phyloP scores from a whole-genome alignment of 2,329 filamentous ascomycete species.

The Colletotrichum eleusines region DNA sequence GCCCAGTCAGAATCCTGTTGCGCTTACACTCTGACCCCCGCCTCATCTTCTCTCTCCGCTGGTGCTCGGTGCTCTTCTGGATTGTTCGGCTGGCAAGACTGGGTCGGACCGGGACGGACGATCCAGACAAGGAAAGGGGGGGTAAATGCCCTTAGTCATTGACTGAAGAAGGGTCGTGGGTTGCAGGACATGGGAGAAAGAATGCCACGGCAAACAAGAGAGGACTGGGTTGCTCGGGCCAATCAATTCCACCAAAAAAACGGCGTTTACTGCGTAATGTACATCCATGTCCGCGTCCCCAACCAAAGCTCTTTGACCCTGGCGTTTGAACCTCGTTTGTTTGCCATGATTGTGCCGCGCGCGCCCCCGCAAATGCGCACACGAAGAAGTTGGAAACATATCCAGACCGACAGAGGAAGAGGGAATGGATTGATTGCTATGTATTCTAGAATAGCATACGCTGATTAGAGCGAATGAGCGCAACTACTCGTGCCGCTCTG shows the following conservation, averaged over 20 bases:
- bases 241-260: conserved; percentile 4
- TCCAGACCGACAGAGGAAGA: not conserved
- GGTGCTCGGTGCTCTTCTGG: not conserved
- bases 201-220: not conserved
- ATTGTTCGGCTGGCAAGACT: not conserved
- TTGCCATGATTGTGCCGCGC: not conserved
- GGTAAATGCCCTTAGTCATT: not conserved
- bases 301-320: conserved; percentile 7
- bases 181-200: conserved; percentile 6
- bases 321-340: conserved; percentile 5
- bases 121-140: not conserved
- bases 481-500: not conserved
- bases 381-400: not conserved
- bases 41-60: not conserved
- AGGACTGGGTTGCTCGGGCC: not conserved
- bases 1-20: not conserved
- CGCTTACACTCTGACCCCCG: not conserved
- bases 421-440: not conserved
- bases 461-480: not conserved
- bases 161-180: not conserved
- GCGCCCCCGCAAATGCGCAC: not conserved
- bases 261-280: too few species aligned
- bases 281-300: not conserved
- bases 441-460: not conserved
- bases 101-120: not conserved